A percentile compares a stretch with the other conserved stretches of the same genome.
These are phyloP conservation scores for Schoenoplectus tabernaemontani DNA, from an alignment of 202 grass and related monocot species.

Conservation along the genomic window DNA sequence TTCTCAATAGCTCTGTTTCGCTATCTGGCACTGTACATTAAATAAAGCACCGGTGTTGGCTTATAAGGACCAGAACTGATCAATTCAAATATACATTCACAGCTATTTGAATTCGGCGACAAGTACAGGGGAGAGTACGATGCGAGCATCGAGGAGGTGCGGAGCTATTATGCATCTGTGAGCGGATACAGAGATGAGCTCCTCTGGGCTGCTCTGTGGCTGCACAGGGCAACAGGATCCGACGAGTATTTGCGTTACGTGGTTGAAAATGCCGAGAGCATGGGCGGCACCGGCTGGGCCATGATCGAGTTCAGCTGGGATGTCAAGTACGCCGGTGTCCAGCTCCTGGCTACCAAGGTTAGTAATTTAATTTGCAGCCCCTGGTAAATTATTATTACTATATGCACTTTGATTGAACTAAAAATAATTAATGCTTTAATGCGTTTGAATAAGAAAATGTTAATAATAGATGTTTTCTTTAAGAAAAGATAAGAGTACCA, in stretches of 20 bases:
- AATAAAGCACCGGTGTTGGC: neutral
- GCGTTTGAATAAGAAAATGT: neutral
- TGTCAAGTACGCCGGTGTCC: constrained; percentile 75
- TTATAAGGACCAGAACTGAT: neutral
- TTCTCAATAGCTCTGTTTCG: neutral
- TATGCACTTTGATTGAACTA: neutral
- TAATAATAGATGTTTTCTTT: neutral
- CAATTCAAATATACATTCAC: neutral
- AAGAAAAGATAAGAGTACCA: neutral
- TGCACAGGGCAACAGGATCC: constrained; percentile 61
- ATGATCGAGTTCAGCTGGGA: constrained; percentile 97
- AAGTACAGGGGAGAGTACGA: constrained; percentile 59
- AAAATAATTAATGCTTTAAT: neutral
- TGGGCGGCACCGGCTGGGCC: constrained; percentile 59
- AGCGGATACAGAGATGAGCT: constrained; percentile 87
- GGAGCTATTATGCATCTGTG: constrained; percentile 70
- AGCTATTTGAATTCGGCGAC: constrained; percentile 85
- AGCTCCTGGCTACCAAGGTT: constrained; percentile 77
- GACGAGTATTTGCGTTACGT: constrained; percentile 57
- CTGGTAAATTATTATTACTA: neutral
- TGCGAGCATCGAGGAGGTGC: constrained; percentile 51
- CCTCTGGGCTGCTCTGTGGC: constrained; percentile 91
- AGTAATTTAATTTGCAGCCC: neutral
- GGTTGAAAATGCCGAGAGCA: constrained; percentile 35
- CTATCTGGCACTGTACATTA: neutral